A percentile compares a stretch with the other conserved stretches of the same genome.
Evolutionary conservation across 306 rosid genomes (phyloP).

Genomic region (Dalbergia cultrata): DNA sequence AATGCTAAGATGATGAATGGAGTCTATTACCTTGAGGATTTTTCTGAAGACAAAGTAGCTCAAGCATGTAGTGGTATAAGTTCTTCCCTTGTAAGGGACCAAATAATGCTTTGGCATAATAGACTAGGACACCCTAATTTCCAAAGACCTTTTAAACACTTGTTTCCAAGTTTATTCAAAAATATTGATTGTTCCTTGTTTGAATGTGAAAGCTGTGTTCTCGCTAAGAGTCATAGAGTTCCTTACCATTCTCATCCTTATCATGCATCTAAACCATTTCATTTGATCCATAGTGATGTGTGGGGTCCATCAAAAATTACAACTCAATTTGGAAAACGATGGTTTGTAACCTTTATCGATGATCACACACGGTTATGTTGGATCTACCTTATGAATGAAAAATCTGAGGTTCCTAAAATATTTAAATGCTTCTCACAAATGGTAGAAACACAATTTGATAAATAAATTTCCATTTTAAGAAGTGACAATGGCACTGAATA

Average conservation of each 20-base stretch:
- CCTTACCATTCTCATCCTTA: background rate
- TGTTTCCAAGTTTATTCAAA: constrained; percentile 5
- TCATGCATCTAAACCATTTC: constrained; percentile 13
- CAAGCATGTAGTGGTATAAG: background rate
- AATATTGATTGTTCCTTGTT: background rate
- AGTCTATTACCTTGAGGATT: background rate
- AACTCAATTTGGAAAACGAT: constrained; percentile 19
- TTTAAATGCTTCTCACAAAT: background rate
- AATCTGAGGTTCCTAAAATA: background rate
- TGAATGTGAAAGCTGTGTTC: constrained; percentile 14
- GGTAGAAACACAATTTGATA: background rate
- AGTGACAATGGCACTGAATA: background rate
- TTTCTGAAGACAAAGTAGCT: background rate
- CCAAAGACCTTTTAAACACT: background rate
- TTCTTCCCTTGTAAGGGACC: background rate
- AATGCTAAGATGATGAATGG: background rate
- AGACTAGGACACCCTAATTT: constrained; percentile 12
- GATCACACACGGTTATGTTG: background rate
- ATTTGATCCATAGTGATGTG: background rate
- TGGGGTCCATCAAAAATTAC: background rate
- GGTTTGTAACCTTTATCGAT: constrained; percentile 2
- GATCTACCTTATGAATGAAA: constrained; percentile 1
- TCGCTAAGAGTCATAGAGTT: background rate
- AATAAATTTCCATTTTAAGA: background rate
- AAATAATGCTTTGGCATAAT: constrained; percentile 1